Base-by-base conservation (phyloP, 2,329 filamentous ascomycete species). In the Diaporthe nobilis region DNA sequence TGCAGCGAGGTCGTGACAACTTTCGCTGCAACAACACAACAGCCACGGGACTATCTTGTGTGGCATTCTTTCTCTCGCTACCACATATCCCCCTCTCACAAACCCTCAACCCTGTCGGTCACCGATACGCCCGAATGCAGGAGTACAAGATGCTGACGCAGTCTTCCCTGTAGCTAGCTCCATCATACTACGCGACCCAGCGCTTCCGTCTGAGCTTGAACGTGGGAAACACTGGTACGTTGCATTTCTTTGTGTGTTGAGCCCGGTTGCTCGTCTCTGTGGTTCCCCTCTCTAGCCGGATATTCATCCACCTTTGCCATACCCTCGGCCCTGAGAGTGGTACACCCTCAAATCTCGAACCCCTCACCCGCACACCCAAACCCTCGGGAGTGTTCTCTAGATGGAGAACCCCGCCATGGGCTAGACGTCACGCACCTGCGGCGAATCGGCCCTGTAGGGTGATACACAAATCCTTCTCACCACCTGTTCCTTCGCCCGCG, bases 321-420 rank as follows among this genome's bases (percentile, higher is more conserved):
- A 67, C 51, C n/a, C 55, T 67, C 44, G 31, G 63, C 34, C 71
- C 58, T 44, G 37, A 51, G 25, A 44, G 61, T 47, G 70, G 28
- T 60, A 73, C 74, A 76, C 74, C 74, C 71, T 68, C 71, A 58
- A 47, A 39, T 68, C 12, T 42, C 70, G 58, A 71, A 73, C 76
- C 70, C 72, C 73, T 77, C 76, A 71, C 60, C 73, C 57, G 55
- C 57, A 47, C 74, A 76, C 76, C 76, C 76, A 73, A 77, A 73
- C 42, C 28, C 71, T 77, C 74, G 76, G 76, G 76, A 67, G 53
- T 70, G 55, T 55, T 72, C 57, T 60, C 74, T 71, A 31, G 58
- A 71, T 42, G n/a, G 53, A 68, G 68, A 49, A 34, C 63, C 71
- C 70, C 63, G 55, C 42, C 65, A 77, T 58, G 39, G 53, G 57